These are phyloP conservation scores for Aspergillus latus DNA, from an alignment of 2,329 filamentous ascomycete species.

Conservation along the genomic window DNA sequence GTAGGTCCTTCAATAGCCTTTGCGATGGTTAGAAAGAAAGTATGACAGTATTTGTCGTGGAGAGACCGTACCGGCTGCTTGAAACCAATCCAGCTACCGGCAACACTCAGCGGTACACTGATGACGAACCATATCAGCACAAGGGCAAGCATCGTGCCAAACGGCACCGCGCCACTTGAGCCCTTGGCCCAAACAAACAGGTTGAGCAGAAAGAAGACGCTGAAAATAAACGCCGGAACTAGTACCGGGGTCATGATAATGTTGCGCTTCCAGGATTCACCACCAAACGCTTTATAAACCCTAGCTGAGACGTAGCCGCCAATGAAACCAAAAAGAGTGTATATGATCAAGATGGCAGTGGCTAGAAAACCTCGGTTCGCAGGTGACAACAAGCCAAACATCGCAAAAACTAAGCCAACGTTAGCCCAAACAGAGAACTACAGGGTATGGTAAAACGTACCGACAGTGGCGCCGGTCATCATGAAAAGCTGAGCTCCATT, in stretches of 20 bases:
- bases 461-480: slow-evolving; percentile 92
- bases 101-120: slow-evolving; percentile 85
- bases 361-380: slow-evolving; percentile 93
- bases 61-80: slow-evolving; percentile 55
- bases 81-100: slow-evolving; percentile 92
- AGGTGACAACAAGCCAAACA: slow-evolving; percentile 91
- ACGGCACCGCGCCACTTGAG: slow-evolving; percentile 90
- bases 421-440: slow-evolving; percentile 11
- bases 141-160: slow-evolving; percentile 94
- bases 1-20: slow-evolving; percentile 73
- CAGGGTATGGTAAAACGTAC: slow-evolving; percentile 35
- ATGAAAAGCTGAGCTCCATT: slow-evolving; percentile 96
- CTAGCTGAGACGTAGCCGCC: slow-evolving; percentile 87
- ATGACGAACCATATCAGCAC: slow-evolving; percentile 96
- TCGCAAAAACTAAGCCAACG: slow-evolving; percentile 64
- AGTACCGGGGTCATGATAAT: slow-evolving; percentile 84
- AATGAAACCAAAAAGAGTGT: slow-evolving; percentile 88
- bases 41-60: background rate
- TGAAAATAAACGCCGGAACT: slow-evolving; percentile 83
- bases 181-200: slow-evolving; percentile 93
- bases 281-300: slow-evolving; percentile 91
- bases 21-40: slow-evolving; percentile 13
- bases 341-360: slow-evolving; percentile 89
- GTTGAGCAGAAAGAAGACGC: slow-evolving; percentile 87
- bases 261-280: slow-evolving; percentile 92